Evolutionary conservation across 1,139 yeast species (phyloP).

Genomic region (Kodamaea sp.): DNA sequence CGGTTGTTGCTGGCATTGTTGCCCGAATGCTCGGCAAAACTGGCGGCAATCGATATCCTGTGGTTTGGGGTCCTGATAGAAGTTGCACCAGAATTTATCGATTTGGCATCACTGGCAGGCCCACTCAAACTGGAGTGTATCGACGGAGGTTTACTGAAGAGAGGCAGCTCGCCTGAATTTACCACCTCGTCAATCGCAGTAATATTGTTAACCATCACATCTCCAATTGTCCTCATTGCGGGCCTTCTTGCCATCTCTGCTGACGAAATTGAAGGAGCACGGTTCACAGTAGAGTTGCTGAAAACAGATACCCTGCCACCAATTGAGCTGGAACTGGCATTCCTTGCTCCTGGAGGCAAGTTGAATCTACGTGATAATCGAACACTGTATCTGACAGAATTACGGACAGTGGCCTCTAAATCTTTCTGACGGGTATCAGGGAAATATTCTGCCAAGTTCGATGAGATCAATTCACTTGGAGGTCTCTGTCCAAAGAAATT

Average conservation of each 20-base stretch:
- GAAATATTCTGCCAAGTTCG: conserved; percentile 87
- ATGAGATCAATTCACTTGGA: conserved; percentile 87
- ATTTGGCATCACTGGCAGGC: conserved; percentile 5
- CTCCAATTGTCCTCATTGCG: conserved; percentile 59
- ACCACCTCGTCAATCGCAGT: conserved; percentile 63
- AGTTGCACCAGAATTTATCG: conserved; percentile 6
- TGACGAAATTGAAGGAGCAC: conserved; percentile 25
- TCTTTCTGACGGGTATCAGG: conserved; percentile 78
- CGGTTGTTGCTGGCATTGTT: conserved; percentile 35
- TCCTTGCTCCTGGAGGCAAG: conserved; percentile 21
- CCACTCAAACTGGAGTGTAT: conserved; percentile 17
- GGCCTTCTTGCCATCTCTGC: conserved; percentile 17
- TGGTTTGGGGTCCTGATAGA: conserved; percentile 12
- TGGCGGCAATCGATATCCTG: conserved; percentile 40
- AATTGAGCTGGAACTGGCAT: conserved; percentile 24
- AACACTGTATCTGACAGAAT: conserved; percentile 77
- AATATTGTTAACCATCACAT: conserved; percentile 60
- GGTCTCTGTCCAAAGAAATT: conserved; percentile 88
- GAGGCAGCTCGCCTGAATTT: conserved; percentile 11
- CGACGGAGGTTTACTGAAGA: conserved; percentile 18
- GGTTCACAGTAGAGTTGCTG: conserved; percentile 25
- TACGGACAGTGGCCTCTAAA: conserved; percentile 77
- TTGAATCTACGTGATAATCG: conserved; percentile 50
- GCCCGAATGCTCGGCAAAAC: conserved; percentile 25
- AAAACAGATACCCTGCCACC: conserved; percentile 24